These are phyloP conservation scores for Monascus purpureus DNA, from an alignment of 495 filamentous ascomycete genomes.

Conservation along the genomic window DNA sequence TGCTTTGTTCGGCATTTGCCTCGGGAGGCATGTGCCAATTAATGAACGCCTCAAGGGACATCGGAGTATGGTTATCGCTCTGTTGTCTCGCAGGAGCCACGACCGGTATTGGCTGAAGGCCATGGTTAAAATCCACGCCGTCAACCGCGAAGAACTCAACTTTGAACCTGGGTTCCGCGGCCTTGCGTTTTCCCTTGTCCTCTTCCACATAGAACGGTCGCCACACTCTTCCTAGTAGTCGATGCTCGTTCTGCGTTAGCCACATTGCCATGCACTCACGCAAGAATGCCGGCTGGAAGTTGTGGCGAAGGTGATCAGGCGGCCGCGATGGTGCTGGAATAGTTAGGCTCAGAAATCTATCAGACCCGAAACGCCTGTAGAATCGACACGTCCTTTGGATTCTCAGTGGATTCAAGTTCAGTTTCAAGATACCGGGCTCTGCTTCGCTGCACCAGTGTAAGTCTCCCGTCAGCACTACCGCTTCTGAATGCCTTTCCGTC, in stretches of 20 bases:
- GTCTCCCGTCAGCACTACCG: constrained; percentile 26
- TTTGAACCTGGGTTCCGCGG: constrained; percentile 17
- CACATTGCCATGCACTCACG: constrained; percentile 25
- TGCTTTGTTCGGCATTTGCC: constrained; percentile 26
- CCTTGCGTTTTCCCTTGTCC: constrained; percentile 19
- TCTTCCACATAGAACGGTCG: constrained; percentile 33
- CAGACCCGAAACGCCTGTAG: constrained; percentile 33
- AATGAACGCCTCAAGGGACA: constrained; percentile 29
- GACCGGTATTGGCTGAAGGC: not conserved
- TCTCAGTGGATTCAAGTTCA: constrained; percentile 28
- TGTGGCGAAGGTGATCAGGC: constrained; percentile 17
- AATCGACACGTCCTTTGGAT: constrained; percentile 32
- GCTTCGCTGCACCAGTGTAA: constrained; percentile 23
- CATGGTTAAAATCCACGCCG: constrained; percentile 26
- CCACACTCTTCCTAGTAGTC: constrained; percentile 31
- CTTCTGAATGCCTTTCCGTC: constrained; percentile 23
- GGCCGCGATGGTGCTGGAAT: constrained; percentile 24
- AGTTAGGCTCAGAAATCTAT: constrained; percentile 30
- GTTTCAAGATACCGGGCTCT: constrained; percentile 24
- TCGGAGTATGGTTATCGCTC: constrained; percentile 16
- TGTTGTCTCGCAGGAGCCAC: constrained; percentile 12
- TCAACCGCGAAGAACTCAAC: constrained; percentile 42
- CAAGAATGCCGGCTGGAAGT: constrained; percentile 12
- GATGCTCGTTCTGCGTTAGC: constrained; percentile 27
- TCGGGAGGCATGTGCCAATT: constrained; percentile 35